Conservation (phyloP, 225 moss, liverwort and hornwort genomes). For the Pseudisothecium myosuroides region DNA sequence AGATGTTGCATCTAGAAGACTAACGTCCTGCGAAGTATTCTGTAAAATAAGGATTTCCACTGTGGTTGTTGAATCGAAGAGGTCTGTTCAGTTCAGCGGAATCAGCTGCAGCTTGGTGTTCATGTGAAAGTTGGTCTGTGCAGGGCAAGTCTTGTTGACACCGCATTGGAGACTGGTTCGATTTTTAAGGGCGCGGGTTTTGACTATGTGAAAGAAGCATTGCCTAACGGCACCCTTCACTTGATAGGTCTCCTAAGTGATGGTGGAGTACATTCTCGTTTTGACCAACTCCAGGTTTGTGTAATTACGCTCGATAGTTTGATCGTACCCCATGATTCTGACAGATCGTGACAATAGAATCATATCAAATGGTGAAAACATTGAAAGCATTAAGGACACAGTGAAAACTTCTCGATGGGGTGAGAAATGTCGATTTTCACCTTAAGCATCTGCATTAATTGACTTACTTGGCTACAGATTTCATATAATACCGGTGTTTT, state of each 20-base stretch:
- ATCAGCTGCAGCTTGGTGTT: neutral
- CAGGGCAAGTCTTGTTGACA: constrained; percentile 87
- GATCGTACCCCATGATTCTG: neutral
- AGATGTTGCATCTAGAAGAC: neutral
- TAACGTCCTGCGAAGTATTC: neutral
- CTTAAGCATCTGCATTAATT: neutral
- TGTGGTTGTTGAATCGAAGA: neutral
- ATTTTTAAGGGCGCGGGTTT: constrained; percentile 68
- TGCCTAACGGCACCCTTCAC: constrained; percentile 76
- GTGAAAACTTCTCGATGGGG: neutral
- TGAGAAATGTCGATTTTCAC: neutral
- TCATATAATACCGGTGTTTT: neutral
- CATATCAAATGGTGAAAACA: neutral
- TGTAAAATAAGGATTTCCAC: neutral
- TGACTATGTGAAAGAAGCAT: constrained; percentile 47
- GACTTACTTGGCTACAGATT: neutral
- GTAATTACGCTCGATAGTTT: neutral
- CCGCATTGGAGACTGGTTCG: constrained; percentile 57
- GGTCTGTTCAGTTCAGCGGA: neutral
- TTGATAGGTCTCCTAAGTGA: constrained; percentile 96
- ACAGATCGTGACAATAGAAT: neutral
- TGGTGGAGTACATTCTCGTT: constrained; percentile 94
- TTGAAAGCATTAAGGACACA: neutral
- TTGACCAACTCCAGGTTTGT: constrained; percentile 83
- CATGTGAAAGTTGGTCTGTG: neutral